Conservation (phyloP, 495 filamentous ascomycete species). For the Xylaria scruposa region DNA sequence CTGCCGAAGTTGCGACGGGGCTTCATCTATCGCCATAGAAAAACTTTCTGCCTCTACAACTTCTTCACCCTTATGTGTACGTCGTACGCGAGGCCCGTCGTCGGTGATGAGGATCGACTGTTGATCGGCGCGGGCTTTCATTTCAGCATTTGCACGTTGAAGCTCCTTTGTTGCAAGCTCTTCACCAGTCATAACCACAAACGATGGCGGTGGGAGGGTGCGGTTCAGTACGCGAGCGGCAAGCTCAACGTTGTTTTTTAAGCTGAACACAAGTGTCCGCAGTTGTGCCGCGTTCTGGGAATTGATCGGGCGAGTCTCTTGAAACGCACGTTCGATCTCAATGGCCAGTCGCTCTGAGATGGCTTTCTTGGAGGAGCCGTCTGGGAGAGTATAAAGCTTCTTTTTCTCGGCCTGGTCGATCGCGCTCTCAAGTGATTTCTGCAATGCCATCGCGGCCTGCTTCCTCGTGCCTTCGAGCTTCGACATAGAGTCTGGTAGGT, state of each 20-base stretch:
- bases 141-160: conserved; percentile 78
- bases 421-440: conserved; percentile 50
- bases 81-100: conserved; percentile 80
- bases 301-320: conserved; percentile 51
- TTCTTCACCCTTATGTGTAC: conserved; percentile 96
- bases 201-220: conserved; percentile 69
- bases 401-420: conserved; percentile 53
- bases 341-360: conserved; percentile 60
- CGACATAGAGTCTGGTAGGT: conserved; percentile 46
- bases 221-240: conserved; percentile 75
- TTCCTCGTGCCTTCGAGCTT: conserved; percentile 53
- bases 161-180: conserved; percentile 92
- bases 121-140: conserved; percentile 73
- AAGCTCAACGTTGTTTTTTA: conserved; percentile 84
- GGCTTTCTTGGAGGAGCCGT: conserved; percentile 44
- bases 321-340: conserved; percentile 71
- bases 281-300: conserved; percentile 52
- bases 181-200: conserved; percentile 83
- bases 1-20: conserved; percentile 48
- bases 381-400: conserved; percentile 42
- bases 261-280: conserved; percentile 73
- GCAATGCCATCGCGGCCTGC: conserved; percentile 48
- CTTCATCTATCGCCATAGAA: conserved; percentile 43
- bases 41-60: conserved; percentile 71
- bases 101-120: conserved; percentile 86